These are phyloP conservation scores for Pachyrhizus erosus DNA, from an alignment of 306 rosid species.

Conservation along the genomic window DNA sequence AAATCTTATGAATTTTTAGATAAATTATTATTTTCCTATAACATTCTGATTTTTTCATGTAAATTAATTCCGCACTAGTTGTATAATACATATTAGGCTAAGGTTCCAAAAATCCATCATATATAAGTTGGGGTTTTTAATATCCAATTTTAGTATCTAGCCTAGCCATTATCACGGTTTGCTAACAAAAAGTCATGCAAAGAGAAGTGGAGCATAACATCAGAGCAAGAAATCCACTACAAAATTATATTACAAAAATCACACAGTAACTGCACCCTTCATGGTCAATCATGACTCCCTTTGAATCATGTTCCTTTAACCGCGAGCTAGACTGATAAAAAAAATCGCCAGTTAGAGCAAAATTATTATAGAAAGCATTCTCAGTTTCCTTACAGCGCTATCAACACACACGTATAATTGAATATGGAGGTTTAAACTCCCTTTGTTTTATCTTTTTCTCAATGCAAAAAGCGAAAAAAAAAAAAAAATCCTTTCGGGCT, in stretches of 20 bases:
- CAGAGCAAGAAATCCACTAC: not conserved
- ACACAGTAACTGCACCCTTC: not conserved
- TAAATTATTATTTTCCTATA: no score
- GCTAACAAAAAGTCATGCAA: slow-evolving; percentile 9
- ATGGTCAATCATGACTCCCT: slow-evolving; percentile 1
- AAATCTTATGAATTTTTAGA: no score
- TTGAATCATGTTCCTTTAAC: not conserved
- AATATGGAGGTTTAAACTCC: no score
- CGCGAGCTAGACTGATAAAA: not conserved
- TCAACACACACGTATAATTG: not conserved
- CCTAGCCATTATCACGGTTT: not conserved
- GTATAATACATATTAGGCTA: no score
- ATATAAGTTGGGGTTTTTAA: not conserved
- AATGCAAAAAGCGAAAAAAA: not conserved
- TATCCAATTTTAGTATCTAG: not conserved
- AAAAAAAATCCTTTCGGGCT: not conserved
- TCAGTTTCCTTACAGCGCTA: not conserved
- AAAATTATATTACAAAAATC: not conserved
- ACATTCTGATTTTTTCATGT: no score
- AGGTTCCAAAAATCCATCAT: not conserved
- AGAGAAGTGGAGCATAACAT: slow-evolving; percentile 3
- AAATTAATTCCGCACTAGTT: no score
- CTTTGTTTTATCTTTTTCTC: not conserved
- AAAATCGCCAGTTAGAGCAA: not conserved
- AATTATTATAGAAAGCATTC: not conserved